Evolutionary conservation across 108 stramenopile species (phyloP), one percentile per base, ranked within the genome.

Genomic region (Phaeodactylum tricornutum): DNA sequence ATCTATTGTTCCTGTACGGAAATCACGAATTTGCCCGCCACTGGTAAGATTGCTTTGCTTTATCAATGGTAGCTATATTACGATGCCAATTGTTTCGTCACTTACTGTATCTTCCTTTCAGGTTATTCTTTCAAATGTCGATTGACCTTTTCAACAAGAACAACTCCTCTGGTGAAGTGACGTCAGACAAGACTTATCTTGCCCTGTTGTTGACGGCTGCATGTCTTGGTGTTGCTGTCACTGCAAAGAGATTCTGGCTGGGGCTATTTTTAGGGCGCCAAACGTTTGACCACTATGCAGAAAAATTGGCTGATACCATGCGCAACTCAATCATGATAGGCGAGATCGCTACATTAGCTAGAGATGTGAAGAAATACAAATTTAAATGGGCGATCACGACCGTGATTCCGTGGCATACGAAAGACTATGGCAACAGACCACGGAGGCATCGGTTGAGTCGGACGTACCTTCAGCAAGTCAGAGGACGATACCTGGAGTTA

Each of bases 241-340:
- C 74, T 0, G 22, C 80, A 14, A 87, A 87, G 44, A 50, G 85
- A 38, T 52, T 79, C 9, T 41, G 50, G 27, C 47, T 87, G 2
- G 75, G 75, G 14, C 45, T 81, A 1, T 64, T 64, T 27, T 57
- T 87, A 9, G 85, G 85, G 29, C 43, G 62, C 19, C 59, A 71
- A 72, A 55, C 45, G n/a, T 69, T 59, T 26, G 11, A 54, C 45
- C 54, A 57, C 24, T 81, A 76, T 57, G 67, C 72, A 12, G 59
- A 57, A 5, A 45, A 72, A 15, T 51, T 81, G 12, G 66, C 76
- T 16, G 54, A 40, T 3, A 29, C 74, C 12, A 53, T 81, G 59
- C 59, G 58, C 19, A 63, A 74, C n/a, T 3, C 22, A 21, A 22
- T 45, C 44, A 15, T 45, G 24, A 4, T 45, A 3, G 44, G 44